Base-by-base conservation (phyloP, 202 grass and related monocot species). In the Digitaria exilis region DNA sequence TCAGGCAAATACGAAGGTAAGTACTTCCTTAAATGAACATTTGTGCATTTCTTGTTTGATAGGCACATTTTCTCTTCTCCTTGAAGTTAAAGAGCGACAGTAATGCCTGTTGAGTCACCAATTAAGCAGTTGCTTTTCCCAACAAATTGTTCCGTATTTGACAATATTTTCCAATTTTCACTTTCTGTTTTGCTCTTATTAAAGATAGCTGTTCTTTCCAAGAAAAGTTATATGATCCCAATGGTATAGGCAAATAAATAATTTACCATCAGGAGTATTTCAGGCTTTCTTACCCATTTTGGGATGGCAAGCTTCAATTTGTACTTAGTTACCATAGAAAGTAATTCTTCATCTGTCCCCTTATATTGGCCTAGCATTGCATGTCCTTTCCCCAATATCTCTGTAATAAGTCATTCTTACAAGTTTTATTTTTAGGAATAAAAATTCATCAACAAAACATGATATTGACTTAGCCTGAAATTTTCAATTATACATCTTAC, bases 1-100 rank as follows among this genome's bases (percentile, higher is more conserved):
- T 96, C 63, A 99, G 96, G 85, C 89, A 99, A 92, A 93, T 87
- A 75, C 88, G 91, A 55, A 99, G 96, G 96, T 99, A 99, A 21
- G 86, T 85, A 24, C 42, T 57, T 86, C 78, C 50, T 32, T 76
- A 24, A 69, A 83, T 66, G 10, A 80, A 10, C 45, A 82, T 18
- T 35, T 39, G 17, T 0, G 73, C 44, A 52, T 31, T 71, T 37
- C 5, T 78, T 49, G 11, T 62, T 51, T 71, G 16, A 31, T 57
- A 76, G 42, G 55, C 35, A 70, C 31, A 67, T 42, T 58, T 56
- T 77, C 41, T 61, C 7, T 74, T 82, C 19, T n/a, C 24, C 56
- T 37, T 68, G 18, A 45, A 58, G 0, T 74, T 73, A 54, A 31
- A 65, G 18, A 68, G 15, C 39, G 15, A 35, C 50, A 29, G 2